Conservation (phyloP, 2,329 filamentous ascomycete species). For the Lachnum nothofagi region DNA sequence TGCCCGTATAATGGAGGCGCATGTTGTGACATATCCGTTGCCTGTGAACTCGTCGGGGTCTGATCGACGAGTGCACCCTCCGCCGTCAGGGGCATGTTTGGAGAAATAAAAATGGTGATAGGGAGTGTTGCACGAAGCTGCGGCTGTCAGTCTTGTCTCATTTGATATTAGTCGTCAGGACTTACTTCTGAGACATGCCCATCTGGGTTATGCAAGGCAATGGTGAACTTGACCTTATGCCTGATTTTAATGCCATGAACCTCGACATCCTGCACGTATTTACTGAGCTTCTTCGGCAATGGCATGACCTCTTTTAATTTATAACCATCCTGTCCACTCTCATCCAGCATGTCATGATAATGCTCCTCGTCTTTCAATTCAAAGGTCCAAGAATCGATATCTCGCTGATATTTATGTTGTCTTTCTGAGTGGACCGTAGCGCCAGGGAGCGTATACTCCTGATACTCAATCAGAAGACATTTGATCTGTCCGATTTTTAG, state of each 20-base stretch:
- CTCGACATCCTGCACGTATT: conserved; percentile 85
- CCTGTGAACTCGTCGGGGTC: conserved; percentile 45
- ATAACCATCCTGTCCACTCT: conserved; percentile 63
- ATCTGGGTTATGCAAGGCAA: conserved; percentile 90
- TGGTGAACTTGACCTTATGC: conserved; percentile 86
- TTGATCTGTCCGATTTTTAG: conserved; percentile 78
- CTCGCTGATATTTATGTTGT: conserved; percentile 59
- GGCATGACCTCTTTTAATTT: conserved; percentile 56
- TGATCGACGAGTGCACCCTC: conserved; percentile 71
- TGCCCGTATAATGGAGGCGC: conserved; percentile 92
- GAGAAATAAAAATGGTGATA: conserved; percentile 90
- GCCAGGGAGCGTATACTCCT: conserved; percentile 57
- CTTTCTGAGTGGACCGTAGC: conserved; percentile 43
- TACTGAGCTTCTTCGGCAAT: conserved; percentile 74
- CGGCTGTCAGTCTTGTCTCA: conserved; percentile 15
- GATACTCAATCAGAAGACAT: conserved; percentile 72
- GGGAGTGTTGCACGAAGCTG: conserved; percentile 84
- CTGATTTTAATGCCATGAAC: conserved; percentile 84
- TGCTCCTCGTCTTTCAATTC: conserved; percentile 53
- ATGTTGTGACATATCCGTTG: conserved; percentile 49
- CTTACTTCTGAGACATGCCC: conserved; percentile 84
- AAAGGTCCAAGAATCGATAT: conserved; percentile 57
- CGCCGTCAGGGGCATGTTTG: conserved; percentile 82
- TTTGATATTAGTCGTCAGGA: conserved; percentile 6
- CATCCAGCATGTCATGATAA: conserved; percentile 64